phyloP scores from a whole-genome alignment of 2,329 filamentous ascomycete genomes.

The Aspergillus udagawae region DNA sequence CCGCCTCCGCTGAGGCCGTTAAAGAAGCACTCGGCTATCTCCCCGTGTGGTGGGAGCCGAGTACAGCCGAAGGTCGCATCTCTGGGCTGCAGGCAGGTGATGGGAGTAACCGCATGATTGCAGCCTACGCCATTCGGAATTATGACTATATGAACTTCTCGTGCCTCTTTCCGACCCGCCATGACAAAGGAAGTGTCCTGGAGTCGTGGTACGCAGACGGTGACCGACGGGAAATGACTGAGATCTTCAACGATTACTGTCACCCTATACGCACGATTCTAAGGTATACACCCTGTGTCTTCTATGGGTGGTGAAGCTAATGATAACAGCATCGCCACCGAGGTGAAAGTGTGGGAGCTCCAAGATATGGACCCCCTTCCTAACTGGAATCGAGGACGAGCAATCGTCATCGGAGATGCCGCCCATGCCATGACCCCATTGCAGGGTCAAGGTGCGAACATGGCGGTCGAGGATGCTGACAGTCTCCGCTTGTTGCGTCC shows the following conservation, averaged over 20 bases:
- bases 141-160: conserved; percentile 3
- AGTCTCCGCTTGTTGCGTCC: too few relatives aligned
- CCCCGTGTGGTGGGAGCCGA: conserved; percentile 1
- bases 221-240: neutral
- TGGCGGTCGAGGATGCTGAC: conserved; percentile 49
- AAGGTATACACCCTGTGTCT: too few relatives aligned
- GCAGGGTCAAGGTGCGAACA: conserved; percentile 50
- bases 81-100: neutral
- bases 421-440: conserved; percentile 34
- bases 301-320: too few relatives aligned
- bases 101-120: neutral
- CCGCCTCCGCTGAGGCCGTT: neutral
- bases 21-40: neutral
- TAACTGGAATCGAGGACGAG: conserved; percentile 30
- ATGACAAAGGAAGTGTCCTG: neutral
- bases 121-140: neutral
- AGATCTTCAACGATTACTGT: neutral
- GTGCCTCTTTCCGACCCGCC: neutral
- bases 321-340: neutral
- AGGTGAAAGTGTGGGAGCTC: conserved; percentile 2
- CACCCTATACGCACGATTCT: too few relatives aligned
- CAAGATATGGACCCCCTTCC: conserved; percentile 3
- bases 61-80: neutral
- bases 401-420: conserved; percentile 33
- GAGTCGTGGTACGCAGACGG: conserved; percentile 1